Percentiles rank a stretch among this genome's conserved stretches.
These are phyloP conservation scores for Leccinellum albellum DNA, from an alignment of 768 basidiomycete species.

Conservation along the genomic window DNA sequence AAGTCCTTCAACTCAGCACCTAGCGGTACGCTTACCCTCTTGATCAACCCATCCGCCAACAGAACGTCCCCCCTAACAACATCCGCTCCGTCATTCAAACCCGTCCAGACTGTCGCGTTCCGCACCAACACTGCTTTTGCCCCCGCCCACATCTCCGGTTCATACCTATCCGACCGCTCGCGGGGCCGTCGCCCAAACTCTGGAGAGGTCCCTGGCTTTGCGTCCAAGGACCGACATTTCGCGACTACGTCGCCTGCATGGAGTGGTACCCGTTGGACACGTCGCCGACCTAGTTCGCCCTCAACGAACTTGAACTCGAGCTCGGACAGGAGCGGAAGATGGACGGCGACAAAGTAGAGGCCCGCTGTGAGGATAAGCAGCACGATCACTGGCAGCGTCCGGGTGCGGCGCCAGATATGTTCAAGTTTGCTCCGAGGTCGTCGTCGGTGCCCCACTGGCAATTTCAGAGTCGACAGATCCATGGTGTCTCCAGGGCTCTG, in stretches of 20 bases:
- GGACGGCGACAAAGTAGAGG: conserved; percentile 11
- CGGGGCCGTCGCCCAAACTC: conserved; percentile 49
- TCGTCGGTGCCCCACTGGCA: background rate
- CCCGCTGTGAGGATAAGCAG: conserved; percentile 11
- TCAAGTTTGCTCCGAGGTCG: background rate
- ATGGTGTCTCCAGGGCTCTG: background rate
- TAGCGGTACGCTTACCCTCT: conserved; percentile 40
- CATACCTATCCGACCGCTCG: conserved; percentile 52
- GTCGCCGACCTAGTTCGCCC: background rate
- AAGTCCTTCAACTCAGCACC: background rate
- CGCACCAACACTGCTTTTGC: conserved; percentile 45
- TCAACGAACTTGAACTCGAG: background rate
- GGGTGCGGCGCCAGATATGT: conserved; percentile 2
- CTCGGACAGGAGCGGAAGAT: conserved; percentile 7
- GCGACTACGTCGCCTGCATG: conserved; percentile 33
- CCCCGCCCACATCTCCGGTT: conserved; percentile 43
- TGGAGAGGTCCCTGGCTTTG: conserved; percentile 40
- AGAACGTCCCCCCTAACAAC: conserved; percentile 57
- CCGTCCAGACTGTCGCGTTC: conserved; percentile 82
- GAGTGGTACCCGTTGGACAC: conserved; percentile 13
- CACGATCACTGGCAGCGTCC: conserved; percentile 10
- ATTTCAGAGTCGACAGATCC: background rate
- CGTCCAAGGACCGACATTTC: conserved; percentile 44
- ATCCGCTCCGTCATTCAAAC: conserved; percentile 51
- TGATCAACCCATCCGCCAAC: conserved; percentile 61